These are phyloP conservation scores for Mucor circinelloides DNA, from an alignment of 371 early-diverging fungal genomes.

Conservation along the genomic window DNA sequence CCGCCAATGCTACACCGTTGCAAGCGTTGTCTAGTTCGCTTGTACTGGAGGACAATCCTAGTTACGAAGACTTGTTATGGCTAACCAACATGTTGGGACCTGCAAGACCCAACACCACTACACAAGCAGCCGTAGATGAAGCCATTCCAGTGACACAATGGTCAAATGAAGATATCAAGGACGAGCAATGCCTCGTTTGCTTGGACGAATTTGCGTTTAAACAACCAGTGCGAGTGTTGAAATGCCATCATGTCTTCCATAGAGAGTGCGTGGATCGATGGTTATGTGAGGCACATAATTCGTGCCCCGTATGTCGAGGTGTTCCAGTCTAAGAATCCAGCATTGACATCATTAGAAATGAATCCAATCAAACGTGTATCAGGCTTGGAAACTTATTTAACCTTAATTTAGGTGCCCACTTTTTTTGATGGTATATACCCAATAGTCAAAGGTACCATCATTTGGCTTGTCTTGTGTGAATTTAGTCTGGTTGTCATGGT, in stretches of 20 bases:
- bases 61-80: conserved; percentile 65
- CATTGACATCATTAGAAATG: neutral
- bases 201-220: conserved; percentile 67
- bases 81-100: conserved; percentile 59
- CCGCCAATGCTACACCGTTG: neutral
- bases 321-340: conserved; percentile 34
- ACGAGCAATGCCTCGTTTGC: conserved; percentile 62
- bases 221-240: conserved; percentile 68
- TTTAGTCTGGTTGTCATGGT: neutral
- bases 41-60: conserved; percentile 32
- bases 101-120: conserved; percentile 60
- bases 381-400: neutral
- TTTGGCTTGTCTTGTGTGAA: neutral
- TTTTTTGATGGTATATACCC: neutral
- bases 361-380: neutral
- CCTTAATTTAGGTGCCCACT: neutral
- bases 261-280: conserved; percentile 85
- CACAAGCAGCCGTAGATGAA: conserved; percentile 52
- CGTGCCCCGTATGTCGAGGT: conserved; percentile 51
- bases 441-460: neutral
- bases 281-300: conserved; percentile 59
- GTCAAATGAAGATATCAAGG: conserved; percentile 33
- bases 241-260: conserved; percentile 86
- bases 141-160: conserved; percentile 34
- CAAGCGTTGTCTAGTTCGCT: conserved; percentile 14